Evolutionary conservation across 2,329 filamentous ascomycete genomes (phyloP), one percentile per base, ranked within the genome.

Genomic region (Verruconis gallopava): DNA sequence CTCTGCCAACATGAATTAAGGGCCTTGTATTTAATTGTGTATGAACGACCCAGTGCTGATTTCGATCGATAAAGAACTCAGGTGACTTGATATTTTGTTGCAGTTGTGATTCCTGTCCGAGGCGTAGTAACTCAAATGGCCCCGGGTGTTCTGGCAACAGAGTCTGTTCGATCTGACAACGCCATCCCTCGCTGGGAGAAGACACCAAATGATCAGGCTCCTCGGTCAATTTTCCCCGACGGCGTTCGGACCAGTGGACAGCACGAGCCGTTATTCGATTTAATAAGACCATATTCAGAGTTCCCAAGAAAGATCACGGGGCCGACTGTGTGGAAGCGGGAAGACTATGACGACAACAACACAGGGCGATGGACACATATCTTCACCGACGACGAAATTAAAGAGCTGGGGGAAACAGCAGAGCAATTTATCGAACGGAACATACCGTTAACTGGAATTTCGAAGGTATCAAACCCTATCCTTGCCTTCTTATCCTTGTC

Each of bases 261-360:
- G 56, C 79, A 83, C 50, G 67, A 73, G 18, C 83, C 84, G 1
- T 58, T 82, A 22, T 79, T 79, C 54, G 67, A 77, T 21, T 62
- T 69, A 5, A 60, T 89, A n/a, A 66, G 63, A 38, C 73, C 80
- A 0, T 89, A 85, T 57, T 66, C 71, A 0, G 68, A 71, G 13
- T 89, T 88, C 53, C 83, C 83, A 34, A 73, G 73, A 45, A 62
- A 79, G 46, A 85, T 88, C 55, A 68, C 68, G 0, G 82, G 82
- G 9, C 73, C 73, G 0, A 88, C 81, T 0, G 75, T 83, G 21
- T 91, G 84, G 84, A 68, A 71, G 42, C 68, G 72, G 4, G 71
- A 75, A 21, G 78, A 83, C 21, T 25, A 42, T 13, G 84, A 78
- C 53, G 65, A 64, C 42, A 58, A 71, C 48, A 66, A 71, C 50